These are phyloP conservation scores for Isatis lusitanica DNA, from an alignment of 441 rosid genomes.

Conservation along the genomic window DNA sequence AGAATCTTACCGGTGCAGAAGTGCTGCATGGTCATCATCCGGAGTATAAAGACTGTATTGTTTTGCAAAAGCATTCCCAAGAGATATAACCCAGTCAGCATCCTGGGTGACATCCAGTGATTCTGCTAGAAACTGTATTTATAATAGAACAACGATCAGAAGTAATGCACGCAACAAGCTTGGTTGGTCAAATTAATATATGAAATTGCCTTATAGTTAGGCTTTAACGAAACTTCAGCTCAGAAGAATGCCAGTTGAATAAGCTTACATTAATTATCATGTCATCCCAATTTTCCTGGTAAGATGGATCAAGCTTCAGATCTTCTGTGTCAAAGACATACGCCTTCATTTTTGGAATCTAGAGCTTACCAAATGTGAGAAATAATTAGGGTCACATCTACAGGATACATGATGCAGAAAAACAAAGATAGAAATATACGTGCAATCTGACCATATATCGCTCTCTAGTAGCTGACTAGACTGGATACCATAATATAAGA, in stretches of 20 bases:
- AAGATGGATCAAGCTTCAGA: conserved; percentile 85
- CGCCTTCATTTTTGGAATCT: conserved; percentile 99
- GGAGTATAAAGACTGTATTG: conserved; percentile 80
- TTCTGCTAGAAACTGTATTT: conserved; percentile 94
- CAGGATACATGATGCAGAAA: not conserved
- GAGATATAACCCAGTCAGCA: conserved; percentile 80
- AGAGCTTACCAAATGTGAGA: conserved; percentile 83
- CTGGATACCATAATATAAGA: not conserved
- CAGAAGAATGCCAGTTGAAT: conserved; percentile 13
- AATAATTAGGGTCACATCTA: conserved; percentile 50
- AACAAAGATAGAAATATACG: not conserved
- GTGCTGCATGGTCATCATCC: conserved; percentile 89
- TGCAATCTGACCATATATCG: not conserved
- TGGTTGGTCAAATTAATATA: conserved; percentile 6
- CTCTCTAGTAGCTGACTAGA: not conserved
- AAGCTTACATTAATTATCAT: conserved; percentile 89
- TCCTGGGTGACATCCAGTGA: conserved; percentile 96
- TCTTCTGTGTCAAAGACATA: conserved; percentile 98
- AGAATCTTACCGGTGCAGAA: conserved; percentile 78
- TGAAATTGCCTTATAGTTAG: not conserved
- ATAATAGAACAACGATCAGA: conserved; percentile 5
- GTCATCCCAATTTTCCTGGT: conserved; percentile 98
- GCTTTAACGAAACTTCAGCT: conserved; percentile 12
- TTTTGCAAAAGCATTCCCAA: conserved; percentile 83
- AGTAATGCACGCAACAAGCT: conserved; percentile 6